These are phyloP conservation scores for Carex cristatella DNA, from an alignment of 176 grass and related monocot genomes.

Conservation along the genomic window DNA sequence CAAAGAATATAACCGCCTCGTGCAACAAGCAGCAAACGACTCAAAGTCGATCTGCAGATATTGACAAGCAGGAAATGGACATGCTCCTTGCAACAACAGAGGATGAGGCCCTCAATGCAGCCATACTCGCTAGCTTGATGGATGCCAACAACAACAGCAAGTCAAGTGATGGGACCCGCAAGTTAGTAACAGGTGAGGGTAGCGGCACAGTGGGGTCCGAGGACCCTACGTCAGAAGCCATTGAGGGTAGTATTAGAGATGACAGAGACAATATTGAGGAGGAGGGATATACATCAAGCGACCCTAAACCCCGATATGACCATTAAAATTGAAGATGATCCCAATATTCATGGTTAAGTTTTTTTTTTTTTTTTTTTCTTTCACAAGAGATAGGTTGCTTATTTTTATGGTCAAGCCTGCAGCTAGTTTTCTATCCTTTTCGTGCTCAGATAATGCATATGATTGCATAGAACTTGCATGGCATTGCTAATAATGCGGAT, in stretches of 20 bases:
- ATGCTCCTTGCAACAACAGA: constrained; percentile 56
- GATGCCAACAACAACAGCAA: constrained; percentile 30
- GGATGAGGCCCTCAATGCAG: constrained; percentile 82
- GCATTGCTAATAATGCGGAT: constrained; percentile 2
- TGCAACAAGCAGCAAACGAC: constrained; percentile 43
- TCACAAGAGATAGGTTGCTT: constrained; percentile 5
- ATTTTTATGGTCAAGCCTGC: neutral
- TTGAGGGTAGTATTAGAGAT: neutral
- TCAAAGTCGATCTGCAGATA: neutral
- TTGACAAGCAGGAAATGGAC: constrained; percentile 50
- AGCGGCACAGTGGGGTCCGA: constrained; percentile 15
- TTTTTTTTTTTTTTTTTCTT: neutral
- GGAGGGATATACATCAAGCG: neutral
- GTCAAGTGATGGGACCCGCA: neutral
- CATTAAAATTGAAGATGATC: constrained; percentile 26
- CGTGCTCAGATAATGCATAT: neutral
- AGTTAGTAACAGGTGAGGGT: constrained; percentile 18
- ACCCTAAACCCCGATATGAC: neutral
- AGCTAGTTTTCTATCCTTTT: neutral
- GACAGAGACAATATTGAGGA: constrained; percentile 1
- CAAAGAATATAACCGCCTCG: constrained; percentile 55
- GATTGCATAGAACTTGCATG: constrained; percentile 17
- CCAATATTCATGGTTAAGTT: constrained; percentile 24
- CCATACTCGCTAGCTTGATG: constrained; percentile 87
- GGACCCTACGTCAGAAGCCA: constrained; percentile 24